A percentile compares a stretch with the other conserved stretches of the same genome.
These are phyloP conservation scores for Cystofilobasidium bisporidii DNA, from an alignment of 768 basidiomycete species.

Conservation along the genomic window DNA sequence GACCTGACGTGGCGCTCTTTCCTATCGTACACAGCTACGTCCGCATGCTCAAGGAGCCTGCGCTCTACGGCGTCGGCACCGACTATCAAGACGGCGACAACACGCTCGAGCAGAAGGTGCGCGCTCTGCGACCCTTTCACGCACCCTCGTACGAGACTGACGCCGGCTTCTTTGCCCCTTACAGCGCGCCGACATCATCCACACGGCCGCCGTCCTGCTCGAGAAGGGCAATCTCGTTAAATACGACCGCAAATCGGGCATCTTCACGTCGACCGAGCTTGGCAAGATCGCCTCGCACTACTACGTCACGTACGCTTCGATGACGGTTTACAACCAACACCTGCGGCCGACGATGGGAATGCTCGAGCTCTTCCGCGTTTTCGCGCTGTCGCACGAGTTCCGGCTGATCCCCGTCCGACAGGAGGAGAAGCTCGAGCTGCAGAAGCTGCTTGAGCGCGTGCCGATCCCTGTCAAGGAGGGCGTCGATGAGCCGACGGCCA, in stretches of 20 bases:
- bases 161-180: not conserved
- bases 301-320: slow-evolving; percentile 88
- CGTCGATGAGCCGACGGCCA: slow-evolving; percentile 91
- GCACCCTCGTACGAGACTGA: not conserved
- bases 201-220: slow-evolving; percentile 82
- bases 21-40: slow-evolving; percentile 57
- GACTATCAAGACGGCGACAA: slow-evolving; percentile 85
- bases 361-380: slow-evolving; percentile 88
- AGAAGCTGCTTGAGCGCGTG: slow-evolving; percentile 81
- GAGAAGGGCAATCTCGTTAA: slow-evolving; percentile 92
- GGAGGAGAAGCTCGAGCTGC: slow-evolving; percentile 76
- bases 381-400: slow-evolving; percentile 91
- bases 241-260: slow-evolving; percentile 77
- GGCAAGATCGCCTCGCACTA: slow-evolving; percentile 91
- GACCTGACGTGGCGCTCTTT: slow-evolving; percentile 15
- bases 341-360: slow-evolving; percentile 73
- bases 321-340: slow-evolving; percentile 95
- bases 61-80: slow-evolving; percentile 72
- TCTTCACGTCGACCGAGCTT: slow-evolving; percentile 85
- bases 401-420: slow-evolving; percentile 62
- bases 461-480: slow-evolving; percentile 95
- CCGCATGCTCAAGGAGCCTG: slow-evolving; percentile 83
- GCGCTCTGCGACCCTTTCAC: not conserved
- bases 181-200: slow-evolving; percentile 59
- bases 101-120: slow-evolving; percentile 71